Conservation (phyloP, 2,329 filamentous ascomycete genomes). For the Scleromitrula shiraiana region DNA sequence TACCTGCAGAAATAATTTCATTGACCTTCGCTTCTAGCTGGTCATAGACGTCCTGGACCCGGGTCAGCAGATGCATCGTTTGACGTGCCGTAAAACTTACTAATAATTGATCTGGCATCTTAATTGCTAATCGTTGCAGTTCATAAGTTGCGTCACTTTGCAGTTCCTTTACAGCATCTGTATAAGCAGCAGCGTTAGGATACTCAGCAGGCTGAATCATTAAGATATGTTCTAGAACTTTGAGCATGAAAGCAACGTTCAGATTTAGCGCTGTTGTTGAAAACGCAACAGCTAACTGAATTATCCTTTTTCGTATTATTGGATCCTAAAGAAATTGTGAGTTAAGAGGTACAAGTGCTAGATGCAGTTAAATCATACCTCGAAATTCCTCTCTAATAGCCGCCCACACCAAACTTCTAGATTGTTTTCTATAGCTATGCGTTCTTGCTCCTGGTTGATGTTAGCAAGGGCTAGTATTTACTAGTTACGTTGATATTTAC, state of each 20-base stretch:
- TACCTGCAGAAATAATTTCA: slow-evolving; percentile 65
- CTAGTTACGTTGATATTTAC: slow-evolving; percentile 11
- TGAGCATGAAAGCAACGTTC: slow-evolving; percentile 74
- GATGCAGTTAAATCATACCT: slow-evolving; percentile 30
- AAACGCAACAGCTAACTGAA: slow-evolving; percentile 77
- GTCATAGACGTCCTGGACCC: slow-evolving; percentile 64
- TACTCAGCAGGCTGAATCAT: slow-evolving; percentile 71
- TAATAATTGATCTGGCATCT: slow-evolving; percentile 81
- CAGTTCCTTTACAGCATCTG: slow-evolving; percentile 82
- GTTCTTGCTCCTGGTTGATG: slow-evolving; percentile 37
- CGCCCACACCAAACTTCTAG: slow-evolving; percentile 67
- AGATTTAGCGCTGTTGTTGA: slow-evolving; percentile 73
- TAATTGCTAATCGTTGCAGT: slow-evolving; percentile 77
- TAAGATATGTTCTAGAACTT: slow-evolving; percentile 84
- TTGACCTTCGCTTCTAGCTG: slow-evolving; percentile 77
- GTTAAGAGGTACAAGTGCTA: slow-evolving; percentile 1
- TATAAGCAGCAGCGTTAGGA: slow-evolving; percentile 64
- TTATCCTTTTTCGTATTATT: slow-evolving; percentile 69
- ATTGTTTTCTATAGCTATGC: slow-evolving; percentile 50
- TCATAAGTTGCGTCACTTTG: slow-evolving; percentile 81
- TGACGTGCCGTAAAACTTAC: slow-evolving; percentile 32
- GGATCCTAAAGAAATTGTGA: slow-evolving; percentile 49
- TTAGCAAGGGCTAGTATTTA: slow-evolving; percentile 16
- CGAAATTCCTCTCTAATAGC: slow-evolving; percentile 62
- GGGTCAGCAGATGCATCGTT: slow-evolving; percentile 14